Evolutionary conservation across 2,329 filamentous ascomycete species (phyloP).

Genomic region (Diplodia scrobiculata): DNA sequence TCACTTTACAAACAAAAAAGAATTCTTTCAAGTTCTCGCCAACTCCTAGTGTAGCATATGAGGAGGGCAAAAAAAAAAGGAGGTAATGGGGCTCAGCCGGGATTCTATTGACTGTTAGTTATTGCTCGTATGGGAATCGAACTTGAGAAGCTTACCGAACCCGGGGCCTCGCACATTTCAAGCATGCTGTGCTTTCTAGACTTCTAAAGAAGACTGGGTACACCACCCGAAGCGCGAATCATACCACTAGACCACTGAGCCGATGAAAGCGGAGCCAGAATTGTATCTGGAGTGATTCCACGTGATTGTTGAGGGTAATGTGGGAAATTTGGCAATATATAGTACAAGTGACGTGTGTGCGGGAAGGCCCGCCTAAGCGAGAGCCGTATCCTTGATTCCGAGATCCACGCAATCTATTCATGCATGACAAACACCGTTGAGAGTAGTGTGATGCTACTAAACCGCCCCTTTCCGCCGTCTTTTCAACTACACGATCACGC

Average conservation of each 20-base stretch:
- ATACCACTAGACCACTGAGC: constrained; percentile 31
- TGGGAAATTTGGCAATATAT: not conserved
- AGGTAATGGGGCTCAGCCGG: constrained; percentile 2
- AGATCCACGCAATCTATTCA: not conserved
- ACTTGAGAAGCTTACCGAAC: constrained; percentile 9
- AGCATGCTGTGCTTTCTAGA: not conserved
- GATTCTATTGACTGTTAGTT: not conserved
- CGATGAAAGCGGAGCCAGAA: not conserved
- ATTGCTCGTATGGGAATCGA: not conserved
- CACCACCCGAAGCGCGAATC: constrained; percentile 19
- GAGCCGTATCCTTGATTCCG: not conserved
- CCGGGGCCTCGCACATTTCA: constrained; percentile 15
- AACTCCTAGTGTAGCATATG: not conserved
- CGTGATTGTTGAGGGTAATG: not conserved
- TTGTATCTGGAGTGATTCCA: not conserved
- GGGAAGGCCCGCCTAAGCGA: not conserved
- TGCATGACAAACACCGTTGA: no score
- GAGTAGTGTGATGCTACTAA: not conserved
- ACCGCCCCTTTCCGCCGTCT: no score
- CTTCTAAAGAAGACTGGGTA: not conserved
- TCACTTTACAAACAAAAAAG: not conserved
- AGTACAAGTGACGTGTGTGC: not conserved
- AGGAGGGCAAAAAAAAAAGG: constrained; percentile 1
- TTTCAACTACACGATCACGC: no score
- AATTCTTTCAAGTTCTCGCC: not conserved